Base-by-base conservation (phyloP, 1,284 basidiomycete genomes). In the Sanghuangporus baumii region DNA sequence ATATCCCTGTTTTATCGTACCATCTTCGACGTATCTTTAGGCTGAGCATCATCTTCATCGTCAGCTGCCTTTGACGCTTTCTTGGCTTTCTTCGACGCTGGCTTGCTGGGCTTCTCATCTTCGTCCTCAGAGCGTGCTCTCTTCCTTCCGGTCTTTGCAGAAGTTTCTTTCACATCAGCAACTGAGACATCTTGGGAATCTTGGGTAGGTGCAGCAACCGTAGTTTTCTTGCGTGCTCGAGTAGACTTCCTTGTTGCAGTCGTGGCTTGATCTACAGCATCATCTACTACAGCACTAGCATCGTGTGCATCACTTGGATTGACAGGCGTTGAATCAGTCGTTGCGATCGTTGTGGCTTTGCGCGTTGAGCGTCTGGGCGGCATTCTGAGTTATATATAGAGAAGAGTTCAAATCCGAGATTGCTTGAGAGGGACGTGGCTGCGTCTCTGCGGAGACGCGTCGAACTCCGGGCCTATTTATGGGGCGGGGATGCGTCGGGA, bases 81-180 rank as follows among this genome's bases (percentile, higher is more conserved):
- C 69, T 77, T 79, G 0, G 72, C 69, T 68, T 77, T 81, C 67
- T 78, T 79, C 65, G 67, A 73, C 4, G 69, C 71, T 34, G 75
- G 72, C 65, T 68, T 68, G 12, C 61, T 58, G 20, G 65, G 59
- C 6, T 67, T 66, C 46, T 65, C 69, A 3, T 69, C 72, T 14
- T 66, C 67, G 20, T 67, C 67, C 4, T 70, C 68, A 16, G 74
- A 59, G 52, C 38, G 52, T 20, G 41, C 38, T 38, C 67, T 60
- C 46, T 57, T 66, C 26, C 61, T n/a, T 26, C 46, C 36, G 26
- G 54, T 14, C 20, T 61, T 64, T 36, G 40, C 51, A 20, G 48
- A 9, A 14, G 38, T 51, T 40, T 55, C 57, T 46, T 34, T 58
- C 11, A 43, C 23, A 23, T 51, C 48, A 20, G 50, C n/a, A 34